phyloP scores from a whole-genome alignment of 495 filamentous ascomycete genomes.

The Aspergillus ellipticus region DNA sequence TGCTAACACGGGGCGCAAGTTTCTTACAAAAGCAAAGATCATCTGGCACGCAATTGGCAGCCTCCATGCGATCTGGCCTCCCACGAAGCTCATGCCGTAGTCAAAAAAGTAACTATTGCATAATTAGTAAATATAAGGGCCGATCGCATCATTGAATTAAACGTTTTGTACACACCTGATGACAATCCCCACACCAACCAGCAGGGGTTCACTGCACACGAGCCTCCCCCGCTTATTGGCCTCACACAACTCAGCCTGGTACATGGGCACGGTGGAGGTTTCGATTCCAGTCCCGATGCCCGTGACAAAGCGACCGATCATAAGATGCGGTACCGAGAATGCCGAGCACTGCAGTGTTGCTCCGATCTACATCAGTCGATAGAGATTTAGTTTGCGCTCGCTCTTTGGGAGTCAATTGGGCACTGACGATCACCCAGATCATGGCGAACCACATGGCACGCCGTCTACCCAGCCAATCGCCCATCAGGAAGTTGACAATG shows the following conservation, averaged over 20 bases:
- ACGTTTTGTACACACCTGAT: conserved; percentile 22
- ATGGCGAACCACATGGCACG: conserved; percentile 41
- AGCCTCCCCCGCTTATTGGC: conserved; percentile 39
- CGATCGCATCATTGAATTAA: neutral
- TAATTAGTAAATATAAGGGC: neutral
- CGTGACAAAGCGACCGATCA: conserved; percentile 47
- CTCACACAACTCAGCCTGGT: conserved; percentile 47
- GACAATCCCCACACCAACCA: conserved; percentile 37
- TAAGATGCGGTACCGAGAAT: conserved; percentile 40
- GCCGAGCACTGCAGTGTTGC: conserved; percentile 43
- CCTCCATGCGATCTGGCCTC: conserved; percentile 41
- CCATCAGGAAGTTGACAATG: conserved; percentile 43
- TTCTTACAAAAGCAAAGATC: conserved; percentile 34
- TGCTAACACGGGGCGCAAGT: conserved; percentile 17
- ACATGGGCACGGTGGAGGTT: conserved; percentile 46
- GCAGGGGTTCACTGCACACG: conserved; percentile 44
- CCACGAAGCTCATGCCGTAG: conserved; percentile 41
- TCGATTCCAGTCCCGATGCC: conserved; percentile 52
- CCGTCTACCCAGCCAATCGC: conserved; percentile 46
- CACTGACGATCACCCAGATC: conserved; percentile 30
- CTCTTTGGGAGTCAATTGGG: too few relatives aligned
- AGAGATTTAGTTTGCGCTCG: neutral
- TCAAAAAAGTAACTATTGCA: conserved; percentile 46
- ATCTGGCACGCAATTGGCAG: conserved; percentile 47
- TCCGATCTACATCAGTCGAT: conserved; percentile 25